Evolutionary conservation across 78 protist genomes (phyloP).

Genomic region (slime mould (Dictyostelium discoideum)): DNA sequence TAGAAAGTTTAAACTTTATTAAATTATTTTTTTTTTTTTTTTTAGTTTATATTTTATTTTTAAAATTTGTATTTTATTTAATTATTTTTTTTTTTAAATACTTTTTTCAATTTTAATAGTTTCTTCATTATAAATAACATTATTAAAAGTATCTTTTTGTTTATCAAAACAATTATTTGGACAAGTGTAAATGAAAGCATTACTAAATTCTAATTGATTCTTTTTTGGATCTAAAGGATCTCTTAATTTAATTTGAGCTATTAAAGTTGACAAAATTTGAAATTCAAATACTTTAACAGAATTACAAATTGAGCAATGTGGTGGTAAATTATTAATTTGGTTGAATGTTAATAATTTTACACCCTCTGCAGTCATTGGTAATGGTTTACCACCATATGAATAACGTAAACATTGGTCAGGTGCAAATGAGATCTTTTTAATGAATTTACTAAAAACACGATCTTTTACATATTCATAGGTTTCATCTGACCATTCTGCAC

Average conservation of each 20-base stretch:
- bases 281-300: slow-evolving; percentile 50
- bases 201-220: slow-evolving; percentile 39
- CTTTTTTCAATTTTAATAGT: slow-evolving; percentile 28
- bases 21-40: no score
- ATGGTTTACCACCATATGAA: slow-evolving; percentile 52
- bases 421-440: slow-evolving; percentile 17
- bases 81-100: neutral
- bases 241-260: slow-evolving; percentile 21
- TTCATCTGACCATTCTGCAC: slow-evolving; percentile 56
- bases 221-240: neutral
- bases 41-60: no score
- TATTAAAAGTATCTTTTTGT: slow-evolving; percentile 4
- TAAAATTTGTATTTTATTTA: neutral
- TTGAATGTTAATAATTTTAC: neutral
- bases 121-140: slow-evolving; percentile 54
- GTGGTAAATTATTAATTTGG: neutral
- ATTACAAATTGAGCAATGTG: slow-evolving; percentile 10
- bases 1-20: neutral
- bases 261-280: slow-evolving; percentile 55
- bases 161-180: slow-evolving; percentile 60
- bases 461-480: slow-evolving; percentile 74
- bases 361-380: slow-evolving; percentile 43
- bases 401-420: slow-evolving; percentile 51
- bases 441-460: slow-evolving; percentile 51
- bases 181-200: slow-evolving; percentile 41